Evolutionary conservation across 2,329 filamentous ascomycete genomes (phyloP), one percentile per base, ranked within the genome.

Genomic region (Didymella arachidicola): DNA sequence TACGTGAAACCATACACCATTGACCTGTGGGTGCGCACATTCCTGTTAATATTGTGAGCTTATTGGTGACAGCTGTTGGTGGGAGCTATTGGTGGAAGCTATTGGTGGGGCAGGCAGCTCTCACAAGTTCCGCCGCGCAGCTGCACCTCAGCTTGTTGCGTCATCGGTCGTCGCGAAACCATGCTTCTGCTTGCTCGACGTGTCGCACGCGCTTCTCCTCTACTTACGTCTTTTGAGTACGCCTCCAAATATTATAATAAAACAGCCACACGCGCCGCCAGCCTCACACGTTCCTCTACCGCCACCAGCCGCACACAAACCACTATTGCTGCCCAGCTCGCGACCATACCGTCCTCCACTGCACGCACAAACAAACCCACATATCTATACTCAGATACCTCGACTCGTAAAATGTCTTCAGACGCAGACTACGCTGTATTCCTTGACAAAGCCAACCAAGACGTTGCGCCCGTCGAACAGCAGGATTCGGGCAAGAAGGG

Each of bases 371-470:
- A 36, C n/a, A 16, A 7, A 18, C 14, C 16, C 5, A 7, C 32
- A 18, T 8, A 10, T 25, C 44, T 36, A 26, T 41, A 22, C 32
- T 27, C 25, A 1, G n/a, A 43, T 7, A 48, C 34, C 32, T 7
- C 32, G 32, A 16, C 16, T 3, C 52, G 51, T 56, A 81, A 56
- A 16, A 92, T 91, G 89, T 86, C 87, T 7, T 89, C 87, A 53
- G 92, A 97, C 82, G 87, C 90, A 61, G 89, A 90, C 62, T 97
- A 97, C 81, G 86, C 88, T 78, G 82, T 89, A 59, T 97, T 97
- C 74, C 83, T 97, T 57, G 85, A 95, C 74, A 95, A 95, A 81
- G 92, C 92, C 53, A 96, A 96, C 79, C 81, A 87, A 70, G 89
- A 93, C 73, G 79, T 78, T 6, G 68, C 57, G 29, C 53, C 60